Percentiles rank a stretch among this genome's conserved stretches.
Evolutionary conservation across 2,329 filamentous ascomycete species (phyloP).

Genomic region (Aureobasidium sp.): DNA sequence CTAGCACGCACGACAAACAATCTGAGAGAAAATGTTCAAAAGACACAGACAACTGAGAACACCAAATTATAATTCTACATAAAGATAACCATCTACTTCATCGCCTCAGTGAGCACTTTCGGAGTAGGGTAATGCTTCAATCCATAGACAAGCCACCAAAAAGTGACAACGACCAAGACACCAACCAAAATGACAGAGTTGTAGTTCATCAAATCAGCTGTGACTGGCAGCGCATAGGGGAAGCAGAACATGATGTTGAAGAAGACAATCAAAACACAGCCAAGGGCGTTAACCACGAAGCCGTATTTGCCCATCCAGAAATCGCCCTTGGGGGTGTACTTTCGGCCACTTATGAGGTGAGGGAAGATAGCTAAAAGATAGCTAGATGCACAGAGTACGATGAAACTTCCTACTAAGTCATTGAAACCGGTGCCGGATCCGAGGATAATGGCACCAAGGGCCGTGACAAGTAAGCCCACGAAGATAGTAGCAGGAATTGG

Average conservation of each 20-base stretch:
- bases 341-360: conserved; percentile 24
- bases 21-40: too few species aligned
- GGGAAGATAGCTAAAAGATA: conserved; percentile 29
- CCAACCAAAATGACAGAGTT: conserved; percentile 48
- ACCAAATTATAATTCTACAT: not conserved
- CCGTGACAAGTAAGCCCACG: conserved; percentile 42
- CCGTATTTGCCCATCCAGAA: conserved; percentile 28
- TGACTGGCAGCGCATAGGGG: conserved; percentile 35
- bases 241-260: conserved; percentile 31
- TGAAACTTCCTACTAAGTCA: conserved; percentile 28
- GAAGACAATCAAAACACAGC: conserved; percentile 26
- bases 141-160: conserved; percentile 45
- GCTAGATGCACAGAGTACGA: conserved; percentile 26
- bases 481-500: conserved; percentile 52
- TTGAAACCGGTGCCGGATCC: conserved; percentile 26
- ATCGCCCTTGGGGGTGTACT: conserved; percentile 23
- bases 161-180: conserved; percentile 35
- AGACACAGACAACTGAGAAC: too few species aligned
- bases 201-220: conserved; percentile 41
- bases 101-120: conserved; percentile 27
- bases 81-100: not conserved
- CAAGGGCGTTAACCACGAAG: conserved; percentile 23
- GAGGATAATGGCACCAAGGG: conserved; percentile 26
- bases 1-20: too few species aligned
- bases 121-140: conserved; percentile 42